Conservation (phyloP, 345 rosid genomes). For the Cardiospermum halicacabum region DNA sequence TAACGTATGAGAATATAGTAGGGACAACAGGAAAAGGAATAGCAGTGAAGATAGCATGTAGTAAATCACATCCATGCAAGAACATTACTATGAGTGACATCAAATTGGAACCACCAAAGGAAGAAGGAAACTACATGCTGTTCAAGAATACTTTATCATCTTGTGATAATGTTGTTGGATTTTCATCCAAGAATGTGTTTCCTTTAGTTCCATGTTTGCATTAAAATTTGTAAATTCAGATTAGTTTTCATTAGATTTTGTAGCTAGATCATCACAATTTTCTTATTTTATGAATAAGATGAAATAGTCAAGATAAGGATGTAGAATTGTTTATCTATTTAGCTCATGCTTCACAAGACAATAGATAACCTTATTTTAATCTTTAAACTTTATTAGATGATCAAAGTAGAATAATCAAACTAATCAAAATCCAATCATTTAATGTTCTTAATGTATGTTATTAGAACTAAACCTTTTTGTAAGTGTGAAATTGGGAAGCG, state of each 20-base stretch:
- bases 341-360: background rate
- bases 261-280: too few relatives aligned
- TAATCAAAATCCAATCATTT: background rate
- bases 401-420: background rate
- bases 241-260: too few relatives aligned
- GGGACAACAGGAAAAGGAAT: constrained; percentile 30
- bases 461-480: background rate
- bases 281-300: too few relatives aligned
- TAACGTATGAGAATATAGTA: constrained; percentile 20
- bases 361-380: background rate
- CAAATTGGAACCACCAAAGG: constrained; percentile 5
- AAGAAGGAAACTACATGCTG: background rate
- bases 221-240: background rate
- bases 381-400: background rate
- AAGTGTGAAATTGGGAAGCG: background rate
- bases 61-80: constrained; percentile 33
- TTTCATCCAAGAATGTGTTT: constrained; percentile 17
- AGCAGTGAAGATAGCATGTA: constrained; percentile 30
- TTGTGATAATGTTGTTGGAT: constrained; percentile 37
- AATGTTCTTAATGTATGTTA: background rate
- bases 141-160: constrained; percentile 15
- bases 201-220: constrained; percentile 33
- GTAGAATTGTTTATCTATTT: background rate
- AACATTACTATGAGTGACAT: constrained; percentile 30
- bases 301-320: background rate